Conservation (phyloP, 345 rosid species). For the Bruguiera parviflora region DNA sequence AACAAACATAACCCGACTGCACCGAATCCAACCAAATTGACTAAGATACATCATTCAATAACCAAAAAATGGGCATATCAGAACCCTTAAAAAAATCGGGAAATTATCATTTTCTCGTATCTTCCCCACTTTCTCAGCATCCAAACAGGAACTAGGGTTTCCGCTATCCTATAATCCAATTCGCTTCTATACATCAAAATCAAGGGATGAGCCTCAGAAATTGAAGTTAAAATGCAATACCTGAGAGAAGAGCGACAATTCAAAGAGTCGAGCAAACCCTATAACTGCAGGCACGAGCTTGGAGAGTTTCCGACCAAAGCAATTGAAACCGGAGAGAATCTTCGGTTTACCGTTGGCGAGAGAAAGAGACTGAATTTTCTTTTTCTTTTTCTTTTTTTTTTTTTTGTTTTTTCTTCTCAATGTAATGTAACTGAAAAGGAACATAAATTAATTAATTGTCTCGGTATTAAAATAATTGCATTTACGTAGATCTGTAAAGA, state of each 20-base stretch:
- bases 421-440: too few species aligned
- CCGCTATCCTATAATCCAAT: slow-evolving; percentile 8
- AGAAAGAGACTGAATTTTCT: slow-evolving; percentile 24
- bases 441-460: too few species aligned
- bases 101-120: not conserved
- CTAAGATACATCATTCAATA: slow-evolving; percentile 11
- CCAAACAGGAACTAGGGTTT: slow-evolving; percentile 45
- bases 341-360: slow-evolving; percentile 43
- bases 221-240: slow-evolving; percentile 18
- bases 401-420: too few species aligned
- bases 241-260: slow-evolving; percentile 19
- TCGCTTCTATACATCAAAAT: slow-evolving; percentile 9
- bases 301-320: slow-evolving; percentile 11
- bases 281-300: not conserved
- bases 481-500: too few species aligned
- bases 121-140: slow-evolving; percentile 22
- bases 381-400: not conserved
- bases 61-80: slow-evolving; percentile 5
- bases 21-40: slow-evolving; percentile 13
- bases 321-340: slow-evolving; percentile 40
- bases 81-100: not conserved
- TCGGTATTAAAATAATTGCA: not conserved
- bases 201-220: slow-evolving; percentile 1
- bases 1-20: slow-evolving; percentile 10
- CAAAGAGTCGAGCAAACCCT: slow-evolving; percentile 5